Evolutionary conservation across 148 eudicot genomes (phyloP), one percentile per base, ranked within the genome.

Genomic region (Linanthus parryae): DNA sequence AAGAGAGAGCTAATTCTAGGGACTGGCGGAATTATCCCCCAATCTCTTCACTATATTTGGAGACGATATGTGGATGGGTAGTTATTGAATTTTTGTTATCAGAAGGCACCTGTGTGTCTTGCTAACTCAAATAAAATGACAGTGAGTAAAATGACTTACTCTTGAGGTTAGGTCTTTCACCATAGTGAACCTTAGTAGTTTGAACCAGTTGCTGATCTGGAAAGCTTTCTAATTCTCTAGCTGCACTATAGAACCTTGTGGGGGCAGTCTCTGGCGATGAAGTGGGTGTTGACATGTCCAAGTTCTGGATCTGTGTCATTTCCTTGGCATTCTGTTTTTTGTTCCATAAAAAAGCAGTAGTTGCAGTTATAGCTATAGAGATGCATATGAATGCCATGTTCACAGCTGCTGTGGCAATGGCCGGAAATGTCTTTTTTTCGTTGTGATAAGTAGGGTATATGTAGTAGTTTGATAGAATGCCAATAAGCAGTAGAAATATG

Each of bases 221-320:
- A 47, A 84, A 69, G 60, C 96, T 88, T 59, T 84, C 94, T 9
- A 88, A 61, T 52, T 88, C 96, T 58, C 80, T 77, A n/a, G 74
- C 82, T 26, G 65, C 70, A 49, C 69, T 60, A 35, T 63, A 72
- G 55, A 68, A 52, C 68, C 52, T 57, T 17, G 84, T 70, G n/a
- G n/a, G n/a, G 0, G 51, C 75, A 8, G 17, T 43, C 3, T 40
- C 48, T 1, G 84, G 86, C 0, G 83, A 72, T 11, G 65, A 35
- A 21, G 31, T 42, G 12, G 94, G 86, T 0, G 84, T 76, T 2
- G 67, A 54, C 19, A 54, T 63, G 26, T 88, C 94, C 58, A 66
- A 26, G 74, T 39, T 70, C 18, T 46, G 56, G n/a, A 84, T 64
- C 60, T 73, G 80, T 57, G 49, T 68, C 6, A 34, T 51, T 59